These are phyloP conservation scores for Backusella westeae DNA, from an alignment of 192 early-diverging fungal species.

Conservation along the genomic window DNA sequence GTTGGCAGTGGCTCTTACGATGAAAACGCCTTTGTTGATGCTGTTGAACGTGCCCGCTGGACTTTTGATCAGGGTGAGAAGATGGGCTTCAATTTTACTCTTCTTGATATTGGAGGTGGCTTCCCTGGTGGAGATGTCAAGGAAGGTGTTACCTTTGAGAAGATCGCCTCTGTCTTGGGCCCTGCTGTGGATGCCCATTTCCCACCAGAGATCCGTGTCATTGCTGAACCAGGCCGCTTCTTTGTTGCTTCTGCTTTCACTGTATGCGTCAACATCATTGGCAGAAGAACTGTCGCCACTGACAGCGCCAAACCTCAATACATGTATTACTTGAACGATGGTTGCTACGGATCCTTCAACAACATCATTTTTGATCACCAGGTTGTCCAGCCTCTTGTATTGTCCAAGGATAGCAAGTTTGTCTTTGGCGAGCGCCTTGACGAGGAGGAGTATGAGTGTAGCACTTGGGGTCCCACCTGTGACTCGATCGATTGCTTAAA, in stretches of 20 bases:
- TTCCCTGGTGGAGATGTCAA: constrained; percentile 83
- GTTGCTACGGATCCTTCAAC: constrained; percentile 98
- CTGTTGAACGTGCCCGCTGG: constrained; percentile 76
- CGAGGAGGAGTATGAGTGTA: constrained; percentile 56
- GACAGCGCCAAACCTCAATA: constrained; percentile 33
- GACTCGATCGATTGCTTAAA: constrained; percentile 97
- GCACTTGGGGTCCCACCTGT: constrained; percentile 97
- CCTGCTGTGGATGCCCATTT: constrained; percentile 80
- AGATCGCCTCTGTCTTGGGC: constrained; percentile 76
- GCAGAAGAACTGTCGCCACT: constrained; percentile 72
- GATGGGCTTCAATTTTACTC: constrained; percentile 69
- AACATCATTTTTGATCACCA: constrained; percentile 98
- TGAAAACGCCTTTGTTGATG: constrained; percentile 85
- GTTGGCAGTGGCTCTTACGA: constrained; percentile 95
- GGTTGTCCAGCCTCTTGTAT: constrained; percentile 58
- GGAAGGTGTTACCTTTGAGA: constrained; percentile 79
- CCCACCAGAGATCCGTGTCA: constrained; percentile 83
- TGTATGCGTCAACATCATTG: constrained; percentile 90
- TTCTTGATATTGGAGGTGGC: constrained; percentile 92
- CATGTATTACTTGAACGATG: constrained; percentile 98
- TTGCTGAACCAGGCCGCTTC: constrained; percentile 98
- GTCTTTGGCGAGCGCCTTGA: constrained; percentile 19
- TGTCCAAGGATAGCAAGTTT: constrained; percentile 31
- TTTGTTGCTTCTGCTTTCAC: constrained; percentile 94
- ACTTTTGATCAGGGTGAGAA: constrained; percentile 87